A percentile compares a stretch with the other conserved stretches of the same genome.
Evolutionary conservation across 2,329 filamentous ascomycete species (phyloP).

Genomic region (Colletotrichum eleusines): DNA sequence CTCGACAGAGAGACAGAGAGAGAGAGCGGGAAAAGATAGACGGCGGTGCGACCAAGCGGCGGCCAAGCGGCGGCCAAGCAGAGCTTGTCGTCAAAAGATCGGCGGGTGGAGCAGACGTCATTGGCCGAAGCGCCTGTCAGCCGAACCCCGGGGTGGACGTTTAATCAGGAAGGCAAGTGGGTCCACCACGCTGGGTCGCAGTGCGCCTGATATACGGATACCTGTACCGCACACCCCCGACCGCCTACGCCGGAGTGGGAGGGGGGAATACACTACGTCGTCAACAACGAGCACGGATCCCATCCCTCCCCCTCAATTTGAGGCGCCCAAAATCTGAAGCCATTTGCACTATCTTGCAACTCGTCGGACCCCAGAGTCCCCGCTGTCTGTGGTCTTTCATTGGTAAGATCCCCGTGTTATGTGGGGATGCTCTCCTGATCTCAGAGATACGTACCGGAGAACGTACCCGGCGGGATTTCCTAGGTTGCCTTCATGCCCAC

Average conservation of each 20-base stretch:
- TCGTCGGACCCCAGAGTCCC: neutral
- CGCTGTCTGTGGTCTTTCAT: constrained; percentile 5
- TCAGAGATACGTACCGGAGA: constrained; percentile 12
- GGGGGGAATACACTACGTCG: neutral
- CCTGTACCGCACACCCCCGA: neutral
- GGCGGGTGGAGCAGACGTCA: constrained; percentile 38
- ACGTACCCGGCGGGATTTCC: constrained; percentile 10
- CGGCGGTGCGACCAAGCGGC: constrained; percentile 29
- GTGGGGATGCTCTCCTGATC: constrained; percentile 29
- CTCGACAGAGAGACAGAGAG: too few species aligned
- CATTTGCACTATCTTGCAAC: constrained; percentile 26
- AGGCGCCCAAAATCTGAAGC: constrained; percentile 22
- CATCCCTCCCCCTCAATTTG: neutral
- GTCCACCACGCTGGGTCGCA: neutral
- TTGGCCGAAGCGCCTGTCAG: constrained; percentile 40
- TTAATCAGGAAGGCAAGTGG: constrained; percentile 16
- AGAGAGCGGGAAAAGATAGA: constrained; percentile 20
- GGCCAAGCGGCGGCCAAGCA: too few species aligned
- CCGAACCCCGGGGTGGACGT: constrained; percentile 37
- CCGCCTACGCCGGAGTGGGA: neutral
- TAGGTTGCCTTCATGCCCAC: constrained; percentile 6
- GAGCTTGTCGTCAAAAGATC: constrained; percentile 42
- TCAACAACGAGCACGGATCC: constrained; percentile 20
- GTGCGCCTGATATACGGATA: neutral
- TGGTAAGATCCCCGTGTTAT: constrained; percentile 27